A percentile compares a stretch with the other conserved stretches of the same genome.
phyloP scores from a whole-genome alignment of 805 yeast species.

The Metschnikowia cerradonensis region DNA sequence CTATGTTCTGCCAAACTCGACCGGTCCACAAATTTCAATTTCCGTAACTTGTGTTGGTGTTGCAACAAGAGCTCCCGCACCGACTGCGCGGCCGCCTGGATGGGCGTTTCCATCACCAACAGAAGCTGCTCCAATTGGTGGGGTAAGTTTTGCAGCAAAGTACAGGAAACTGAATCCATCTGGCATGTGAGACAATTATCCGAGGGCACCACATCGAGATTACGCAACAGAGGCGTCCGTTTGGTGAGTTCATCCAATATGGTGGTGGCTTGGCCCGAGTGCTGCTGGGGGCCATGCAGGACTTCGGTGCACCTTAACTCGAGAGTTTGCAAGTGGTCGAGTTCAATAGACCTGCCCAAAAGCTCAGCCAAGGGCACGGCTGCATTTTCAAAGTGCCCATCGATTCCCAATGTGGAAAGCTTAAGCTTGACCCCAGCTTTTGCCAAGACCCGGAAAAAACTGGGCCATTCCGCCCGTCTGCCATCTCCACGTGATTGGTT shows the following conservation, averaged over 20 bases:
- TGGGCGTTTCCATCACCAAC: conserved; percentile 8
- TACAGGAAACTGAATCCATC: conserved; percentile 1
- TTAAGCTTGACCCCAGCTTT: conserved; percentile 2
- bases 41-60: conserved; percentile 5
- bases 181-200: conserved; percentile 14
- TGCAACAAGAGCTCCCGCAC: conserved; percentile 3
- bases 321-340: conserved; percentile 13
- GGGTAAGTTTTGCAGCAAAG: conserved; percentile 4
- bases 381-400: conserved; percentile 20
- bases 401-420: conserved; percentile 17
- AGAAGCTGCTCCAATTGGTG: conserved; percentile 7
- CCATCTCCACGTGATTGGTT: conserved; percentile 9
- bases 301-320: conserved; percentile 19
- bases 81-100: conserved; percentile 2
- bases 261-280: conserved; percentile 7
- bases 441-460: conserved; percentile 15
- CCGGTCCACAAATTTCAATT: conserved; percentile 7
- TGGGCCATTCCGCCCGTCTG: conserved; percentile 20
- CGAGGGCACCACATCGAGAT: conserved; percentile 8
- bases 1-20: conserved; percentile 1
- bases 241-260: conserved; percentile 8
- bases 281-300: conserved; percentile 20
- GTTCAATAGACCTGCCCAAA: conserved; percentile 14
- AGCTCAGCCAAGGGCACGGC: conserved; percentile 11
- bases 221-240: conserved; percentile 6